Percentiles rank a stretch among this genome's conserved stretches.
These are phyloP conservation scores for Eruca vesicaria DNA, from an alignment of 441 rosid genomes.

Conservation along the genomic window DNA sequence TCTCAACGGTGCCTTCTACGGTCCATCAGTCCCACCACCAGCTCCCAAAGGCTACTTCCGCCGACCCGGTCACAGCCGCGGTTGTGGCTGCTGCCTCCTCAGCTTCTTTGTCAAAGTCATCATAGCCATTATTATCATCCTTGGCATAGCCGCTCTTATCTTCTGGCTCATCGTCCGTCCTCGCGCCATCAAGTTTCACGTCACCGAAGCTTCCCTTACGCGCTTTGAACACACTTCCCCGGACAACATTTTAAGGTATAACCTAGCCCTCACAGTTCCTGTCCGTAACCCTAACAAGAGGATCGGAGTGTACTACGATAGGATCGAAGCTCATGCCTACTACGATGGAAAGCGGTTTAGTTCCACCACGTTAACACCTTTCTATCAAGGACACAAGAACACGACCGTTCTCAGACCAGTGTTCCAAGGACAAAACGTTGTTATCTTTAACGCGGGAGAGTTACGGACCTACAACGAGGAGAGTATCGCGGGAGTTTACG, in stretches of 20 bases:
- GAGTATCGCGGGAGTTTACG: constrained; percentile 41
- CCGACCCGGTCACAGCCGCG: constrained; percentile 50
- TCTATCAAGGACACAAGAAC: constrained; percentile 79
- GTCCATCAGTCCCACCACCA: constrained; percentile 58
- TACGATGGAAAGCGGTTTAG: constrained; percentile 46
- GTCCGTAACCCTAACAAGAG: constrained; percentile 73
- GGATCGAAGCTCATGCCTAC: constrained; percentile 61
- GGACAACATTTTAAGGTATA: constrained; percentile 46
- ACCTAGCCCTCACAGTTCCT: constrained; percentile 52
- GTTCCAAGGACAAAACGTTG: constrained; percentile 46
- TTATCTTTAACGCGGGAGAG: constrained; percentile 37
- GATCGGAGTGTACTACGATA: constrained; percentile 69
- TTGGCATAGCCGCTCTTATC: constrained; percentile 53
- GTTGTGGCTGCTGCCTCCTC: constrained; percentile 59
- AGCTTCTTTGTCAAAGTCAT: constrained; percentile 44
- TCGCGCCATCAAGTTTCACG: constrained; percentile 57
- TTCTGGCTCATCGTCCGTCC: constrained; percentile 84
- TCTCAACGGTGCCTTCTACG: constrained; percentile 64
- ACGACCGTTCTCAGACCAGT: constrained; percentile 45
- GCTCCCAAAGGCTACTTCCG: constrained; percentile 47
- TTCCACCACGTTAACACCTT: constrained; percentile 37
- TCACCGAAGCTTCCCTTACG: constrained; percentile 50
- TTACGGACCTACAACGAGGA: constrained; percentile 36
- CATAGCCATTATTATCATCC: constrained; percentile 37
- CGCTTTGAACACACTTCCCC: constrained; percentile 49